Evolutionary conservation across 768 basidiomycete species (phyloP), one percentile per base, ranked within the genome.

Genomic region (Kwoniella dejecticola): DNA sequence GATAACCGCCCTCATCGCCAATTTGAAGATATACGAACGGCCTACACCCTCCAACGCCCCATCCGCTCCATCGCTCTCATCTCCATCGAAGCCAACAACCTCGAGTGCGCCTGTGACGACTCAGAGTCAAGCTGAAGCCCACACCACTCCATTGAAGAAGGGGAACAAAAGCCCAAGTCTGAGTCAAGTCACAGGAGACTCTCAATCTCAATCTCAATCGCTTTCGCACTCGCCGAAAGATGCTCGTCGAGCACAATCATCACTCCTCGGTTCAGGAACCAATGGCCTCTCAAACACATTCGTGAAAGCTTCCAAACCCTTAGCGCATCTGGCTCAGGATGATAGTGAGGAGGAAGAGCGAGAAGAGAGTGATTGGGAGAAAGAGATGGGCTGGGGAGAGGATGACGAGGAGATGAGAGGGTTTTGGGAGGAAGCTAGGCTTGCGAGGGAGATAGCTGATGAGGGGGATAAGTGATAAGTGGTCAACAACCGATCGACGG

Each of bases 1-100:
- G 17, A 41, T 59, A 12, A 13, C 57, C 17, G 52, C 55, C 0
- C 52, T 69, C 2, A 45, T 69, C 3, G 60, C 68, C 17, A 66
- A 44, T 26, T 52, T 69, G 10, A 60, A 53, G 17, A 69, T 69
- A 10, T 59, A 63, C 47, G 68, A 69, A 54, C 27, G 55, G 11
- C 64, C 68, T 0, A 69, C 57, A 8, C 57, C 66, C 1, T 19
- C 23, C 0, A 40, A 40, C 11, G 45, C 60, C 2, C 67, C 67
- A 36, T 26, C 44, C 6, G 38, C 56, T 8, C 56, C 63, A 4
- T 54, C 60, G 1, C 33, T 17, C 33, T 12, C 11, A n/a, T 24
- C 56, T 8, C 29, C 61, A 31, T 27, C 42, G 15, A 11, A 38
- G 4, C 8, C n/a, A 4, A 36, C 53, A 2, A 7, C 30, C 8